phyloP scores from a whole-genome alignment of 1,139 yeast species.

The Meyerozyma carpophila region DNA sequence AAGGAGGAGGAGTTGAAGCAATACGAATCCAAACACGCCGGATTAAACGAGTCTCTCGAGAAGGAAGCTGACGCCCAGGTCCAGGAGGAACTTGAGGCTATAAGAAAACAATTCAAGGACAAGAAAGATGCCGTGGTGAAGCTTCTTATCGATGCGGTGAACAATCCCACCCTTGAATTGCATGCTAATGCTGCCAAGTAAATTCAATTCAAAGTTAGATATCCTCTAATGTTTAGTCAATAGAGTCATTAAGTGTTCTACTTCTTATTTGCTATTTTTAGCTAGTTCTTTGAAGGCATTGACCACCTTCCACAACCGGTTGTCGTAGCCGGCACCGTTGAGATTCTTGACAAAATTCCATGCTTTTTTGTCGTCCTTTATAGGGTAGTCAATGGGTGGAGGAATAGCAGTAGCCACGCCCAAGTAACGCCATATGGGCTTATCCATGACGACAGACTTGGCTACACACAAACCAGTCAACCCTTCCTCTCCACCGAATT shows the following conservation, averaged over 20 bases:
- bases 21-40: constrained; percentile 65
- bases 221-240: neutral
- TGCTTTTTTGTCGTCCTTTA: constrained; percentile 71
- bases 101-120: constrained; percentile 55
- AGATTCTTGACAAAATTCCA: constrained; percentile 83
- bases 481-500: constrained; percentile 97
- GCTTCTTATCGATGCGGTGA: constrained; percentile 74
- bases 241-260: constrained; percentile 1
- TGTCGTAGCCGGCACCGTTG: constrained; percentile 83
- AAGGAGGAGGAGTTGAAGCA: constrained; percentile 79
- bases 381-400: constrained; percentile 84
- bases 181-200: constrained; percentile 61
- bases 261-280: constrained; percentile 20
- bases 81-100: constrained; percentile 53
- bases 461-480: constrained; percentile 81
- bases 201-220: neutral
- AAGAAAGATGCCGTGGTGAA: constrained; percentile 69
- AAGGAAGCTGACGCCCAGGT: constrained; percentile 66
- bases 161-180: constrained; percentile 72
- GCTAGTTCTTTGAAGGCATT: constrained; percentile 38
- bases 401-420: constrained; percentile 80
- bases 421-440: constrained; percentile 51
- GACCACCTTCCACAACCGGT: constrained; percentile 59
- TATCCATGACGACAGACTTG: constrained; percentile 83
- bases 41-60: constrained; percentile 62